A percentile compares a stretch with the other conserved stretches of the same genome.
These are phyloP conservation scores for Fomitopsis pulvina DNA, from an alignment of 768 basidiomycete genomes.

Conservation along the genomic window DNA sequence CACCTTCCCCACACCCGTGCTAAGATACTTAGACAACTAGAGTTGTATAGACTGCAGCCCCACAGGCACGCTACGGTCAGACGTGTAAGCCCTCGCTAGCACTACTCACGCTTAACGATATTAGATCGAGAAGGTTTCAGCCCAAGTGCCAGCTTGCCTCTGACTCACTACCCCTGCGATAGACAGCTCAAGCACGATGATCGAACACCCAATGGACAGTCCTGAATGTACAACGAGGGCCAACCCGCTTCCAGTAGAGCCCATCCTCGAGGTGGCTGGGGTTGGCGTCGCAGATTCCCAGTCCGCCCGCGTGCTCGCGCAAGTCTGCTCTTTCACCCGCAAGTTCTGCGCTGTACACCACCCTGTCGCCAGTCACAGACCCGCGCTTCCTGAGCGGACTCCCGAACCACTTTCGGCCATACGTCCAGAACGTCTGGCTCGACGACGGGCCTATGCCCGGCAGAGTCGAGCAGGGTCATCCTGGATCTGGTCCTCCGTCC, in stretches of 20 bases:
- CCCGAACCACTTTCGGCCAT: background rate
- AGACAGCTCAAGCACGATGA: too few relatives aligned
- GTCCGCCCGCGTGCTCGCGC: background rate
- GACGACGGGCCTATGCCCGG: background rate
- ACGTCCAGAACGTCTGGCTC: background rate
- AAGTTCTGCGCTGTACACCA: background rate
- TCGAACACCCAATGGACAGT: too few relatives aligned
- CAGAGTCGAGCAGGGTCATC: background rate
- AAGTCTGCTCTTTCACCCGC: background rate
- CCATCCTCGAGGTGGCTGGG: background rate
- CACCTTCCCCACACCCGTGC: too few relatives aligned
- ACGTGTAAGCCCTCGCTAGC: too few relatives aligned
- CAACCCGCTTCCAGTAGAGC: background rate
- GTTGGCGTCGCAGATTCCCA: background rate
- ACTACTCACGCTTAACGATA: too few relatives aligned
- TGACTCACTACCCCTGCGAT: too few relatives aligned
- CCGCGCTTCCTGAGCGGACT: background rate
- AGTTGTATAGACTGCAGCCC: too few relatives aligned
- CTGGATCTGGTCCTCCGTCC: background rate
- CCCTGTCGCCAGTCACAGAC: background rate
- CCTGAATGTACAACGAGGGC: too few relatives aligned
- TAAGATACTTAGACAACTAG: too few relatives aligned
- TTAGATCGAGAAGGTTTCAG: too few relatives aligned
- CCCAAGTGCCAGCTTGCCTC: too few relatives aligned
- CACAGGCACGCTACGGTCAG: too few relatives aligned